A percentile compares a stretch with the other conserved stretches of the same genome.
These are phyloP conservation scores for Barnettozyma populi DNA, from an alignment of 805 yeast species.

Conservation along the genomic window DNA sequence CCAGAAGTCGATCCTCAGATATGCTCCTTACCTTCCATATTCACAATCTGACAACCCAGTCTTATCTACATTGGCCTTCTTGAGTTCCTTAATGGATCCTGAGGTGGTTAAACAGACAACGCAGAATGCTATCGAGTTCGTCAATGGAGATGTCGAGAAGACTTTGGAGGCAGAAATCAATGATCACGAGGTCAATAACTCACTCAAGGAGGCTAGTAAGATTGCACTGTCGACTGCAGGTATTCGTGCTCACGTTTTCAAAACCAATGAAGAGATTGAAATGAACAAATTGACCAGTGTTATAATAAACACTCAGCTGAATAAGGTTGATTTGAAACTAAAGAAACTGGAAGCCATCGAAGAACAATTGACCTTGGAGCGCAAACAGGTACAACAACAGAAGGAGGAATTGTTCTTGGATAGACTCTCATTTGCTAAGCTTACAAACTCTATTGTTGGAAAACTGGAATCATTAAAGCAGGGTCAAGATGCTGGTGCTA, in stretches of 20 bases:
- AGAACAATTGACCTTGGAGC: conserved; percentile 59
- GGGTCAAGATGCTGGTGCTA: conserved; percentile 9
- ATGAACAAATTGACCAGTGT: conserved; percentile 54
- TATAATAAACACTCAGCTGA: conserved; percentile 56
- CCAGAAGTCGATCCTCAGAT: conserved; percentile 66
- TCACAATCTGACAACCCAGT: conserved; percentile 89
- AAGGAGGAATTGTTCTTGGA: conserved; percentile 66
- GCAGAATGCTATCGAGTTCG: conserved; percentile 43
- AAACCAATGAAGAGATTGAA: conserved; percentile 75
- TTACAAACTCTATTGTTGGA: conserved; percentile 44
- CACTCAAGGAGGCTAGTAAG: conserved; percentile 53
- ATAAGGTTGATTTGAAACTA: conserved; percentile 61
- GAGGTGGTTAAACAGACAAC: conserved; percentile 83
- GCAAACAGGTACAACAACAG: conserved; percentile 51
- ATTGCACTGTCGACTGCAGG: conserved; percentile 75
- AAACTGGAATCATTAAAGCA: conserved; percentile 31
- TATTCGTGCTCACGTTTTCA: conserved; percentile 72
- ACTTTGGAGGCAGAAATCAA: conserved; percentile 15
- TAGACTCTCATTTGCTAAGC: conserved; percentile 58
- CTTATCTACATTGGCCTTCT: conserved; percentile 83
- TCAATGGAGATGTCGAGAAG: conserved; percentile 20
- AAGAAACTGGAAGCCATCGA: conserved; percentile 55
- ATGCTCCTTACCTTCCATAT: conserved; percentile 79
- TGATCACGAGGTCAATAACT: conserved; percentile 15
- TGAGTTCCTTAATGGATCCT: conserved; percentile 81